These are phyloP conservation scores for Helichrysum umbraculigerum DNA, from an alignment of 129 eudicot species.

Conservation along the genomic window DNA sequence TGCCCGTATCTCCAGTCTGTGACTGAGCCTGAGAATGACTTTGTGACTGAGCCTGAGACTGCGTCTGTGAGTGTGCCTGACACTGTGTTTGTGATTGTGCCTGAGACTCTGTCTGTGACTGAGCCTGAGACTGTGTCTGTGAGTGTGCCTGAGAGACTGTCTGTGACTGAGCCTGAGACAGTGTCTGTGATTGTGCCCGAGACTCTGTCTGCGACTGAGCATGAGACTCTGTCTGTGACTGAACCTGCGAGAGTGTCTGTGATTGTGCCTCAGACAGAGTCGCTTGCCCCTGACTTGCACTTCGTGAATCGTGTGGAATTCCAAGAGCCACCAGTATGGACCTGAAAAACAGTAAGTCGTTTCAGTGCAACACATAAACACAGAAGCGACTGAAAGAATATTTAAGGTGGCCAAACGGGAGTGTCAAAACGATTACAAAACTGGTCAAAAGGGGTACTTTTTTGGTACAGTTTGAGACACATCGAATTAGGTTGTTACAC, in stretches of 20 bases:
- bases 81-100: conserved; percentile 46
- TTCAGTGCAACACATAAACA: neutral
- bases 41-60: conserved; percentile 47
- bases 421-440: neutral
- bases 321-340: conserved; percentile 74
- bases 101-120: conserved; percentile 37
- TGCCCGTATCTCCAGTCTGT: conserved; percentile 47
- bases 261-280: conserved; percentile 45
- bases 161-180: conserved; percentile 44
- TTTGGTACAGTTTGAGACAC: neutral
- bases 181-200: conserved; percentile 46
- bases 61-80: conserved; percentile 46
- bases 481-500: neutral
- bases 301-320: conserved; percentile 58
- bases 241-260: conserved; percentile 45
- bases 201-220: conserved; percentile 45
- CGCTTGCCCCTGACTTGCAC: conserved; percentile 46
- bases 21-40: conserved; percentile 45
- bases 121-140: conserved; percentile 49
- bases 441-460: neutral
- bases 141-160: conserved; percentile 49
- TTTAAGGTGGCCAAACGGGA: neutral
- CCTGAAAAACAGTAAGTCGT: conserved; percentile 39
- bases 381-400: conserved; percentile 7
- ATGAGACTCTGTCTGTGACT: conserved; percentile 45